Percentiles rank a stretch among this genome's conserved stretches.
Conservation (phyloP, 2,329 filamentous ascomycete genomes). For the Colletotrichum gigasporum region DNA sequence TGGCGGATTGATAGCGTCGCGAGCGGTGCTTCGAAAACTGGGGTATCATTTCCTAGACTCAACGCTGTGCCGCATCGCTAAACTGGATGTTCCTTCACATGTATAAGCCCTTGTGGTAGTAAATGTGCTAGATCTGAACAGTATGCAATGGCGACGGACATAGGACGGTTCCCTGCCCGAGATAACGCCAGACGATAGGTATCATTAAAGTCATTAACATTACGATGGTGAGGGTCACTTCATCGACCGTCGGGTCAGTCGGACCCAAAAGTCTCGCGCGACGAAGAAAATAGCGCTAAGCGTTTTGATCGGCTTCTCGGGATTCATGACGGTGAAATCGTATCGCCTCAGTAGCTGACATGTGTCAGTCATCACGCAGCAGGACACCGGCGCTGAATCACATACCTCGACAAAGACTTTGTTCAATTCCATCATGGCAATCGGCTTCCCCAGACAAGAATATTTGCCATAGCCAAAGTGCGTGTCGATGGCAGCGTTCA, state of each 20-base stretch:
- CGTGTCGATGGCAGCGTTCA: conserved; percentile 50
- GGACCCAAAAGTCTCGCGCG: conserved; percentile 47
- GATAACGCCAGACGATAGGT: too few relatives aligned
- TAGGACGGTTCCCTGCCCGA: too few relatives aligned
- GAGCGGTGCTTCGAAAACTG: neutral
- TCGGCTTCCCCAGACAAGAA: conserved; percentile 55
- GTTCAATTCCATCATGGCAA: conserved; percentile 58
- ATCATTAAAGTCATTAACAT: neutral
- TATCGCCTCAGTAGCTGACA: conserved; percentile 42
- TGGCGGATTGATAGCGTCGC: too few relatives aligned
- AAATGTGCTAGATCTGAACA: neutral
- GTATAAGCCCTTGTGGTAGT: too few relatives aligned
- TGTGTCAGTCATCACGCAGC: neutral
- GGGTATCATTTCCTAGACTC: neutral
- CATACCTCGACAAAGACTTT: conserved; percentile 59
- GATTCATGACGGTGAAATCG: conserved; percentile 45
- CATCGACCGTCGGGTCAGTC: conserved; percentile 32
- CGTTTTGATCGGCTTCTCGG: conserved; percentile 43
- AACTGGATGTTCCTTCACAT: too few relatives aligned
- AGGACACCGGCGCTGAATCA: neutral
- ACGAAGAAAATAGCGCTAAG: conserved; percentile 45
- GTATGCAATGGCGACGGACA: too few relatives aligned
- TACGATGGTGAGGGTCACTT: neutral
- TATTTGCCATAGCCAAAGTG: conserved; percentile 57
- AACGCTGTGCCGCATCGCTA: neutral